phyloP scores from a whole-genome alignment of 148 eudicot species.

The Spergularia marina region DNA sequence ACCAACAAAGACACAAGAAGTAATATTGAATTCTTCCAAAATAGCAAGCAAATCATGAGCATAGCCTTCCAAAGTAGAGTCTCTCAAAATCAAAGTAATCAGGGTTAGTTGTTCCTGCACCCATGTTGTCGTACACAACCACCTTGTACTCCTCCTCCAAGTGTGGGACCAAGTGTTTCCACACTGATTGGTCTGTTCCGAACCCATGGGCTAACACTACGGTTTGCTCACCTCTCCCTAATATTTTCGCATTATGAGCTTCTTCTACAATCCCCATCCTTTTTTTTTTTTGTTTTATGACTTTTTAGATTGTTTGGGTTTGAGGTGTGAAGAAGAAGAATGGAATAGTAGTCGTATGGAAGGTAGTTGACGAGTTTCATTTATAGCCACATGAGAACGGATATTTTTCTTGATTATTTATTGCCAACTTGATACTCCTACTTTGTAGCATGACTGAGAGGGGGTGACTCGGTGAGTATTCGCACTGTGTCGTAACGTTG shows the following conservation, averaged over 20 bases:
- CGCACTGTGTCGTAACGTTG: too few species aligned
- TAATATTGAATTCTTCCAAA: constrained; percentile 53
- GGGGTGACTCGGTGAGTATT: too few species aligned
- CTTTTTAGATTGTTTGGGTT: neutral
- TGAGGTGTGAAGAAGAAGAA: constrained; percentile 3
- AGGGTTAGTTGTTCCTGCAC: constrained; percentile 92
- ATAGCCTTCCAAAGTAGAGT: constrained; percentile 57
- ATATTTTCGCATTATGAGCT: constrained; percentile 72
- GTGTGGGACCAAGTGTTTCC: constrained; percentile 81
- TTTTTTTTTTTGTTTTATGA: neutral
- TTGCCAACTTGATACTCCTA: too few species aligned
- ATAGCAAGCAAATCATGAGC: constrained; percentile 71
- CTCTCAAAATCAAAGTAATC: constrained; percentile 80
- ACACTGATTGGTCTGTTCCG: constrained; percentile 86
- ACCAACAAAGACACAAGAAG: constrained; percentile 65
- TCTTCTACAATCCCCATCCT: constrained; percentile 75
- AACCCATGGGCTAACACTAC: constrained; percentile 80
- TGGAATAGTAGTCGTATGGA: neutral
- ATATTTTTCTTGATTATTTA: too few species aligned
- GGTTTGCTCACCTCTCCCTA: constrained; percentile 48
- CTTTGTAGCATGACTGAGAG: too few species aligned
- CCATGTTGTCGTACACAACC: constrained; percentile 78
- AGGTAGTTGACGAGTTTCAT: constrained; percentile 22
- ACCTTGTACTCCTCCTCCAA: constrained; percentile 60
- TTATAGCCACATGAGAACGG: constrained; percentile 25